phyloP scores from a whole-genome alignment of 148 eudicot species.

The Oxyria digyna region DNA sequence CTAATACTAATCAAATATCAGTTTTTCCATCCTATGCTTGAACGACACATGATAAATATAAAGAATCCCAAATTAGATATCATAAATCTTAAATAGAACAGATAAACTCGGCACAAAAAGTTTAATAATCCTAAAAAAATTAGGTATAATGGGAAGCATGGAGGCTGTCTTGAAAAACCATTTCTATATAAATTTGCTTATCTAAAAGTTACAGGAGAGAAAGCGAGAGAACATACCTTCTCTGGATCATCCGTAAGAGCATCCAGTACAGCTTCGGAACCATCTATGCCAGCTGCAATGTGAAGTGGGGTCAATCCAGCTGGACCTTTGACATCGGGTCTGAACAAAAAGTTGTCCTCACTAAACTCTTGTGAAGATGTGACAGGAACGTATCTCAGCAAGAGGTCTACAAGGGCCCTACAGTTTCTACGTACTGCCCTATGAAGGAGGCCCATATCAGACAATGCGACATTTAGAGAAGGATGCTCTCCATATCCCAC shows the following conservation, averaged over 20 bases:
- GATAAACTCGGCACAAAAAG: too few species aligned
- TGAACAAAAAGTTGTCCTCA: conserved; percentile 29
- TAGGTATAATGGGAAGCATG: too few species aligned
- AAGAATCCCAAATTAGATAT: too few species aligned
- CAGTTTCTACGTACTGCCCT: conserved; percentile 44
- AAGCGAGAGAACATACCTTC: conserved; percentile 20
- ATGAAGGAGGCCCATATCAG: conserved; percentile 40
- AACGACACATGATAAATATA: too few species aligned
- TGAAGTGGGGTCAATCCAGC: conserved; percentile 92
- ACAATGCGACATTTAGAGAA: conserved; percentile 23
- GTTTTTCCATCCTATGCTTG: too few species aligned
- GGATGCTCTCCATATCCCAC: conserved; percentile 29
- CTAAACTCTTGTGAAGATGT: background rate
- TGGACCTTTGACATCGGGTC: conserved; percentile 68
- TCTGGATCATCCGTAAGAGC: conserved; percentile 81
- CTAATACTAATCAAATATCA: too few species aligned
- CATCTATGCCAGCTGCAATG: conserved; percentile 64
- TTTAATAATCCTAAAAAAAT: too few species aligned
- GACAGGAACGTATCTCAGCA: conserved; percentile 20
- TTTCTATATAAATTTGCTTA: too few species aligned
- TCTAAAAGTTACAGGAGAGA: too few species aligned
- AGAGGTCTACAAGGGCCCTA: conserved; percentile 35
- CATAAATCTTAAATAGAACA: too few species aligned
- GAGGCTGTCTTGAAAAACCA: background rate
- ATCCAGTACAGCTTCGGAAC: conserved; percentile 50